phyloP scores from a whole-genome alignment of 2,329 filamentous ascomycete genomes.

The Neofusicoccum sp. region DNA sequence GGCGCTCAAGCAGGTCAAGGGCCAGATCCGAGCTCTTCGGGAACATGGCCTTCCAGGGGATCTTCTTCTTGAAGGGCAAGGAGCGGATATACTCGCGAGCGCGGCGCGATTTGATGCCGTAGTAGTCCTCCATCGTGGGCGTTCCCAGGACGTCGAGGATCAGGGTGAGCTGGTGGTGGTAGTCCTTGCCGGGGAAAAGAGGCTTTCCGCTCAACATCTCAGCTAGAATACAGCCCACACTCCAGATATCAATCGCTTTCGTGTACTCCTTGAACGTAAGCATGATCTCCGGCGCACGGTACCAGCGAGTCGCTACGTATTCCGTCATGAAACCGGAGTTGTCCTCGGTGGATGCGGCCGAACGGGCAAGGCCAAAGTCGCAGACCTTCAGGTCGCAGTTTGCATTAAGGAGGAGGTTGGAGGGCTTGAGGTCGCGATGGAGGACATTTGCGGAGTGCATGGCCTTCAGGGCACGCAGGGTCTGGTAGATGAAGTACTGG shows the following conservation, averaged over 20 bases:
- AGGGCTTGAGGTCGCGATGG: constrained; percentile 95
- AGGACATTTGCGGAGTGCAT: constrained; percentile 99
- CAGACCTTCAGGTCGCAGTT: constrained; percentile 99
- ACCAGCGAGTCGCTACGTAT: constrained; percentile 99
- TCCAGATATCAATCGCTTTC: constrained; percentile 99
- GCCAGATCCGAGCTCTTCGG: constrained; percentile 98
- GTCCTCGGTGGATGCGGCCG: constrained; percentile 94
- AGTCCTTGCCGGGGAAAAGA: constrained; percentile 97
- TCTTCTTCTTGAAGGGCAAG: constrained; percentile 99
- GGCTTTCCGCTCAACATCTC: constrained; percentile 99
- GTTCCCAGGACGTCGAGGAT: constrained; percentile 97
- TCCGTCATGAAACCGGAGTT: constrained; percentile 99
- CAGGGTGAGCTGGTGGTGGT: constrained; percentile 96
- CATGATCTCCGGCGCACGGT: constrained; percentile 99
- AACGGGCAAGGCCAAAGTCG: constrained; percentile 94
- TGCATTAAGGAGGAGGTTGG: constrained; percentile 93
- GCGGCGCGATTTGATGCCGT: constrained; percentile 97
- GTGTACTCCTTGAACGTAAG: constrained; percentile 99
- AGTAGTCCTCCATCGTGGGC: constrained; percentile 99
- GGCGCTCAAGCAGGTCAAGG: constrained; percentile 89
- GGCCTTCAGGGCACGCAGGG: constrained; percentile 92
- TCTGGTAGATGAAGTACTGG: constrained; percentile 99
- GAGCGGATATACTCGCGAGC: constrained; percentile 98
- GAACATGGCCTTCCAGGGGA: constrained; percentile 95
- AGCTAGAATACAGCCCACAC: constrained; percentile 94